A percentile compares a stretch with the other conserved stretches of the same genome.
phyloP scores from a whole-genome alignment of 2,329 filamentous ascomycete genomes.

The Aspergillus aculeatinus region DNA sequence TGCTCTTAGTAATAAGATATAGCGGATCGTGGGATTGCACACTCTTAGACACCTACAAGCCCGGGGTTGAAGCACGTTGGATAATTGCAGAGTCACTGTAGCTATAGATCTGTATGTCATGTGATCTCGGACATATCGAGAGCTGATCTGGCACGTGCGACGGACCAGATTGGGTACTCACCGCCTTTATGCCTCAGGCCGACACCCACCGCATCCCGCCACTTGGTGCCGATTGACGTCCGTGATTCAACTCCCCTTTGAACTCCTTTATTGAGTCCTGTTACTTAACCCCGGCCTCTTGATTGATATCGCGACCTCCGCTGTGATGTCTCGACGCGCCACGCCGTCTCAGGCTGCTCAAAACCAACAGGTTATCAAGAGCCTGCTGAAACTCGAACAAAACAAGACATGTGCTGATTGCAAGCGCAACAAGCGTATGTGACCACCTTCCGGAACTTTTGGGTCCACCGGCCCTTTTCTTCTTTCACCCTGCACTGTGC shows the following conservation, averaged over 20 bases:
- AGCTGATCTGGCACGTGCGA: constrained; percentile 25
- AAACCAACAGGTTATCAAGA: constrained; percentile 93
- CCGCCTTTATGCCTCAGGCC: constrained; percentile 25
- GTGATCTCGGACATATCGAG: neutral
- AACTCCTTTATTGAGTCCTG: constrained; percentile 10
- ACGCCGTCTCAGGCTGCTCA: constrained; percentile 84
- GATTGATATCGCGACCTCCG: constrained; percentile 8
- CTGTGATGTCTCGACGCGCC: constrained; percentile 50
- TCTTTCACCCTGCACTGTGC: neutral
- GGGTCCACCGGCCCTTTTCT: neutral
- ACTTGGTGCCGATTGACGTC: constrained; percentile 27
- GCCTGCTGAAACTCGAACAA: constrained; percentile 84
- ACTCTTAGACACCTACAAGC: no score
- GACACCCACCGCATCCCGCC: constrained; percentile 28
- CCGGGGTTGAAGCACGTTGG: no score
- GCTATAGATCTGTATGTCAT: neutral
- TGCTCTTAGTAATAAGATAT: no score
- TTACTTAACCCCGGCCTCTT: constrained; percentile 13
- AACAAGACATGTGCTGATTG: constrained; percentile 99
- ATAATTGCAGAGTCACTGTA: no score
- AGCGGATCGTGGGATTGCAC: no score
- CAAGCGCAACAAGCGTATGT: constrained; percentile 95
- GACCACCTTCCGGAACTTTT: constrained; percentile 12
- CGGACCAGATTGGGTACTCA: constrained; percentile 20
- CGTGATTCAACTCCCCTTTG: constrained; percentile 6